Base-by-base conservation (phyloP, 2,329 filamentous ascomycete genomes). In the Fusarium torreyae region DNA sequence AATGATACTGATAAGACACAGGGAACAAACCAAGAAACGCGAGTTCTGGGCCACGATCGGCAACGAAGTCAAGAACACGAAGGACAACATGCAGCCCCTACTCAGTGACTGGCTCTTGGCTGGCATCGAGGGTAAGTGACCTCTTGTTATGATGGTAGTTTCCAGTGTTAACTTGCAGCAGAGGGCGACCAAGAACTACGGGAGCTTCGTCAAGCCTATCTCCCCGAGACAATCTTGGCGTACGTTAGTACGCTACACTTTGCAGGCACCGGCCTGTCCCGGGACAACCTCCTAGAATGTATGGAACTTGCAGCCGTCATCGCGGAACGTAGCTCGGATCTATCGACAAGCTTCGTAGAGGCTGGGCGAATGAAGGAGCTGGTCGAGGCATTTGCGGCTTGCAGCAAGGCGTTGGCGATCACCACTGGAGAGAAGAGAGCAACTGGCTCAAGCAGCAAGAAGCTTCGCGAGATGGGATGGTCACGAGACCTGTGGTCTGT, bases 221-320 rank as follows among this genome's bases (percentile, higher is more conserved):
- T 99, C 5, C 94, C 96, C 3, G 94, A 98, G 77, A 87, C 93
- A 18, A 84, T 97, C 42, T 86, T 99, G 50, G 93, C 92, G 4
- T 98, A 96, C 77, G 89, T 96, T 76, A 91, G 88, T 73, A 90
- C 92, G 2, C 83, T 98, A 50, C 92, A 97, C 77, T 92, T 92
- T 75, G 91, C 92, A 0, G 94, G 93, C 5, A 90, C 89, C 46
- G 86, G 88, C 49, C 83, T 97, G 43, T 91, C 89, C 45, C 89
- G 94, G 43, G 92, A 95, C 61, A 88, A 91, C 69, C 85, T 97
- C 18, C 86, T 96, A 26, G 90, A 95, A 76, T 92, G 91, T 74
- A 95, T 99, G 92, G 93, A 97, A 62, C 84, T 99, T 17, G 91
- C 94, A 2, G 89, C 90, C 2, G 77, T 90, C 3, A 87, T 97